Percentiles rank a stretch among this genome's conserved stretches.
Conservation (phyloP, 1,139 yeast species). For the Meyerozyma guilliermondii region DNA sequence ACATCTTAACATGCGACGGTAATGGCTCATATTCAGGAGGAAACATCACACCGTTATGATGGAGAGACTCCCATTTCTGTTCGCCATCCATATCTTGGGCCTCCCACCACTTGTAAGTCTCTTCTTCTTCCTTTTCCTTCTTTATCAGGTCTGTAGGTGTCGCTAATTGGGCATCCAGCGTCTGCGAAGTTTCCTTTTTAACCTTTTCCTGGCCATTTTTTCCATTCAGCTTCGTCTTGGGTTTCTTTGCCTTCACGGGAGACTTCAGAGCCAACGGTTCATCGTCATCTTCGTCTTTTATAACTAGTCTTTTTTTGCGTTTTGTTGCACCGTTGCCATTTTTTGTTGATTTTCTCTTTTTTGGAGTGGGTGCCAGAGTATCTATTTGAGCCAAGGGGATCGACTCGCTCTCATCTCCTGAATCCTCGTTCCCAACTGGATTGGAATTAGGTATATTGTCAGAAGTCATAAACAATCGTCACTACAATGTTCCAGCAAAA, state of each 20-base stretch:
- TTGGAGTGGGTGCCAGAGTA: background rate
- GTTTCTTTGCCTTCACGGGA: background rate
- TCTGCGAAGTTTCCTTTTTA: slow-evolving; percentile 10
- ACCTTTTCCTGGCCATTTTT: slow-evolving; percentile 3
- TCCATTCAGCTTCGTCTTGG: slow-evolving; percentile 6
- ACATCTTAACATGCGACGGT: slow-evolving; percentile 72
- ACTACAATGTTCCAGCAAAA: background rate
- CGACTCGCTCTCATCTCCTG: background rate
- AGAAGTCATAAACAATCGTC: background rate
- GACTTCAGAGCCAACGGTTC: slow-evolving; percentile 3
- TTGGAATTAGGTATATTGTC: background rate
- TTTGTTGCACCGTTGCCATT: background rate
- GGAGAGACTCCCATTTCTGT: slow-evolving; percentile 79
- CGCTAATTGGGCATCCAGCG: slow-evolving; percentile 7
- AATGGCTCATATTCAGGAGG: slow-evolving; percentile 90
- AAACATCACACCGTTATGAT: slow-evolving; percentile 86
- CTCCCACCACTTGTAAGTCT: slow-evolving; percentile 83
- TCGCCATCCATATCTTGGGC: slow-evolving; percentile 64
- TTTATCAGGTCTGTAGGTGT: slow-evolving; percentile 3
- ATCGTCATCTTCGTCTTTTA: slow-evolving; percentile 3
- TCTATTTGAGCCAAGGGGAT: background rate
- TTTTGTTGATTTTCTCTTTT: background rate
- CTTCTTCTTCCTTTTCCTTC: slow-evolving; percentile 55
- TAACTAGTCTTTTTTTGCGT: slow-evolving; percentile 2
- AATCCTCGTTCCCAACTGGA: background rate